These are phyloP conservation scores for Paracorniculantispora psalliotae DNA, from an alignment of 2,329 filamentous ascomycete species.

Conservation along the genomic window DNA sequence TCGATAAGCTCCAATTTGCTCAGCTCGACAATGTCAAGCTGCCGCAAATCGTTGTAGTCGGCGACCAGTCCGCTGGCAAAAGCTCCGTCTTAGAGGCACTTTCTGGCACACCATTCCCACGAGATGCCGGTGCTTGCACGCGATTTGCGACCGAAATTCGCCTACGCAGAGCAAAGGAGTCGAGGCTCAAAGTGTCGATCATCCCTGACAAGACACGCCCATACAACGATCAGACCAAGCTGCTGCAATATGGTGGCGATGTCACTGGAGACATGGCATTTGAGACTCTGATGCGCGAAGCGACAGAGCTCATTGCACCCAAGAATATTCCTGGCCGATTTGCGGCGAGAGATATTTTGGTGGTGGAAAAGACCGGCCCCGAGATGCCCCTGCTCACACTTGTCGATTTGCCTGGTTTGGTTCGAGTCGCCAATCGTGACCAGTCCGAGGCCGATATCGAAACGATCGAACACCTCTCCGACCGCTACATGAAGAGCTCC, in stretches of 20 bases:
- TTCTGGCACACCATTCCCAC: constrained; percentile 56
- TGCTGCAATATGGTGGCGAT: constrained; percentile 44
- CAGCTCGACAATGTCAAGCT: constrained; percentile 49
- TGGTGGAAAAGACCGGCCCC: constrained; percentile 55
- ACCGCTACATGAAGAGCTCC: constrained; percentile 51
- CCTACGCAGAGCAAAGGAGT: constrained; percentile 43
- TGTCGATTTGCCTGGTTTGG: constrained; percentile 57
- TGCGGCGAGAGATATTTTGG: constrained; percentile 48
- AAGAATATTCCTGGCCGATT: constrained; percentile 47
- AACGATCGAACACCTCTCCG: constrained; percentile 47
- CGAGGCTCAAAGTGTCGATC: constrained; percentile 46
- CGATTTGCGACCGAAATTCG: constrained; percentile 57
- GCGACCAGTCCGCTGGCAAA: constrained; percentile 61
- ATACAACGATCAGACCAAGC: constrained; percentile 40
- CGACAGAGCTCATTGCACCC: constrained; percentile 46
- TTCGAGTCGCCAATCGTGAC: constrained; percentile 47
- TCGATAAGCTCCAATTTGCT: constrained; percentile 50
- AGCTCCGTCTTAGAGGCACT: constrained; percentile 61
- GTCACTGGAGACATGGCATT: constrained; percentile 42
- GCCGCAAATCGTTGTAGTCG: constrained; percentile 59
- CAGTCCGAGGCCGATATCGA: constrained; percentile 49
- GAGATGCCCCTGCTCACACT: constrained; percentile 56
- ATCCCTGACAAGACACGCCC: constrained; percentile 48
- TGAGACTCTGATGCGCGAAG: constrained; percentile 46
- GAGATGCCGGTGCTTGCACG: constrained; percentile 56